These are phyloP conservation scores for Aplosporella prunicola DNA, from an alignment of 2,329 filamentous ascomycete species.

Conservation along the genomic window DNA sequence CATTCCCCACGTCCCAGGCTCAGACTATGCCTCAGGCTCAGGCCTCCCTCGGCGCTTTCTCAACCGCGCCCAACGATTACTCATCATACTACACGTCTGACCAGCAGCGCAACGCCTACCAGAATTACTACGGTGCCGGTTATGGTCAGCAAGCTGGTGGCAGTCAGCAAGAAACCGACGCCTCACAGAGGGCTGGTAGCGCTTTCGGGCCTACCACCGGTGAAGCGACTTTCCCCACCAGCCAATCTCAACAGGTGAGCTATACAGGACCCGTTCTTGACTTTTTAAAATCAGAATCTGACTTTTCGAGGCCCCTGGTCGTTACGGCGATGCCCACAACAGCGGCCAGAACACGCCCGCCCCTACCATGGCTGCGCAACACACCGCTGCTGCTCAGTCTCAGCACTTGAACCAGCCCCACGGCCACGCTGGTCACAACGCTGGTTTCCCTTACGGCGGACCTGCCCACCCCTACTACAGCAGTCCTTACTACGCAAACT, in stretches of 20 bases:
- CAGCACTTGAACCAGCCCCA: constrained; percentile 43
- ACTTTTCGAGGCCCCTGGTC: constrained; percentile 48
- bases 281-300: constrained; percentile 6
- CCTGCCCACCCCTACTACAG: constrained; percentile 55
- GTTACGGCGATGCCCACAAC: constrained; percentile 67
- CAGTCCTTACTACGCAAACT: constrained; percentile 51
- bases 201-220: constrained; percentile 55
- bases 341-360: constrained; percentile 89
- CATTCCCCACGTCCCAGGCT: constrained; percentile 40
- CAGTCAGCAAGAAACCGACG: constrained; percentile 57
- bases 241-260: constrained; percentile 49
- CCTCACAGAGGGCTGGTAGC: constrained; percentile 63
- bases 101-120: constrained; percentile 64
- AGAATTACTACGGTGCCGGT: constrained; percentile 50
- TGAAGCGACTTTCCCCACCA: constrained; percentile 53
- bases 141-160: constrained; percentile 48
- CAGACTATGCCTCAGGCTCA: constrained; percentile 51
- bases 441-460: constrained; percentile 19
- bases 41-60: constrained; percentile 57
- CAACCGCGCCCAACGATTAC: constrained; percentile 69
- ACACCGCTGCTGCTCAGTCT: constrained; percentile 38
- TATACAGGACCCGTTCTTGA: neutral
- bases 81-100: constrained; percentile 77
- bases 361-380: constrained; percentile 53
- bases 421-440: constrained; percentile 33